These are phyloP conservation scores for Ascocoryne sarcoides DNA, from an alignment of 2,329 filamentous ascomycete species.

Conservation along the genomic window DNA sequence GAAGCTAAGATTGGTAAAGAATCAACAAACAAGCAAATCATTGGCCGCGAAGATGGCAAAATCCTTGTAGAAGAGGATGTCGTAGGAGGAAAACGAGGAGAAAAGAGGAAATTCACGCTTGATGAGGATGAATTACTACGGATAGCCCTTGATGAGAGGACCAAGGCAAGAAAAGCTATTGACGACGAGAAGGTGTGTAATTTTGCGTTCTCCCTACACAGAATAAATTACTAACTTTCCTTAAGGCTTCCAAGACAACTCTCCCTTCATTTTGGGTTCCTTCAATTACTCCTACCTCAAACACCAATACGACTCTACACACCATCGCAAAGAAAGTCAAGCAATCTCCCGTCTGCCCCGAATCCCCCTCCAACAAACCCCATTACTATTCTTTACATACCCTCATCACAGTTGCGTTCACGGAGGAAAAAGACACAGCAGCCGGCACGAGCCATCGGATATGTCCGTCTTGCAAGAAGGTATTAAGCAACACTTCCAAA, in stretches of 20 bases:
- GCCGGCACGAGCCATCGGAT: constrained; percentile 41
- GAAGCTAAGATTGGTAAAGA: constrained; percentile 30
- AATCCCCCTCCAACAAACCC: constrained; percentile 53
- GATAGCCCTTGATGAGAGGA: constrained; percentile 60
- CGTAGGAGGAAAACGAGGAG: constrained; percentile 30
- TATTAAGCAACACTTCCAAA: constrained; percentile 70
- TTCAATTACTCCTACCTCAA: constrained; percentile 64
- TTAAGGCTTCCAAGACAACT: constrained; percentile 48
- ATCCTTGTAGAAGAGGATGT: constrained; percentile 33
- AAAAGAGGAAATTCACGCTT: constrained; percentile 71
- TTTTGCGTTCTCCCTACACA: constrained; percentile 4
- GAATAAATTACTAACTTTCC: neutral
- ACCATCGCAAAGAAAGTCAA: constrained; percentile 54
- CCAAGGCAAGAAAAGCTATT: constrained; percentile 60
- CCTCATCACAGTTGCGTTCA: constrained; percentile 69
- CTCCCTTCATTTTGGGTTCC: constrained; percentile 92
- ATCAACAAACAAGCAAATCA: constrained; percentile 27
- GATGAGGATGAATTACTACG: constrained; percentile 68
- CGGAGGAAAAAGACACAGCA: constrained; percentile 52
- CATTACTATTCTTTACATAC: constrained; percentile 73
- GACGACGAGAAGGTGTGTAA: constrained; percentile 60
- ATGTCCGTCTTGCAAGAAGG: constrained; percentile 82
- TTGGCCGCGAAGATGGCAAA: constrained; percentile 35
- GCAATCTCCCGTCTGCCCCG: constrained; percentile 65
- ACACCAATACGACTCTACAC: constrained; percentile 48